Percentiles rank a stretch among this genome's conserved stretches.
phyloP scores from a whole-genome alignment of 192 early-diverging fungal genomes.

The Powellomyces hirtus region DNA sequence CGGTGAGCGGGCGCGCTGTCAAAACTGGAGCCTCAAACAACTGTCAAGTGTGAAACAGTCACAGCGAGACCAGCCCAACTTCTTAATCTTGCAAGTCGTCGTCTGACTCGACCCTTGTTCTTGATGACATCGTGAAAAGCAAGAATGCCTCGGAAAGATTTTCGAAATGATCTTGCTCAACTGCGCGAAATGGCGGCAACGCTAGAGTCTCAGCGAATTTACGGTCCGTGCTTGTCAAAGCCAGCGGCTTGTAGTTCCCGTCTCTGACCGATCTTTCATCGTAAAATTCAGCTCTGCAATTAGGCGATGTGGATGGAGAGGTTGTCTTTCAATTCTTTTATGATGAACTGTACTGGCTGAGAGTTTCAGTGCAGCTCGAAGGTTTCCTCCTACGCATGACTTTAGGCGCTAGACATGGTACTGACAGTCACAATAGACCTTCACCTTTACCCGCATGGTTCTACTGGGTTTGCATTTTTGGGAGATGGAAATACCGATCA shows the following conservation, averaged over 20 bases:
- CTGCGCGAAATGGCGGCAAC: not conserved
- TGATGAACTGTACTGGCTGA: not conserved
- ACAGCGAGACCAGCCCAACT: too few relatives aligned
- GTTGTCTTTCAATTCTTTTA: not conserved
- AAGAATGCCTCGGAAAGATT: conserved; percentile 7
- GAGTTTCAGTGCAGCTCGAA: not conserved
- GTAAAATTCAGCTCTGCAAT: not conserved
- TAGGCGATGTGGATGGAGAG: conserved; percentile 4
- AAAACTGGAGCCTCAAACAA: too few relatives aligned
- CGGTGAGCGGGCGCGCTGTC: too few relatives aligned
- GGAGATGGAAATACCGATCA: not conserved
- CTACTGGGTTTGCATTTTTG: not conserved
- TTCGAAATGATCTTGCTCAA: not conserved
- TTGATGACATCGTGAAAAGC: too few relatives aligned
- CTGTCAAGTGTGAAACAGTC: too few relatives aligned
- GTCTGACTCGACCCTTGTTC: too few relatives aligned
- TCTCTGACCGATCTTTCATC: not conserved
- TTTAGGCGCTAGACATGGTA: not conserved
- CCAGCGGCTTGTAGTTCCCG: not conserved
- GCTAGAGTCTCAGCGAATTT: not conserved
- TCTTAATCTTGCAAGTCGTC: too few relatives aligned
- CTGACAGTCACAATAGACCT: not conserved
- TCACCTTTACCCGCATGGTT: not conserved
- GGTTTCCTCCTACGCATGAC: not conserved
- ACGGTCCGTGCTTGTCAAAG: not conserved